Evolutionary conservation across 208 protist genomes (phyloP).

Genomic region (Giardia muris): DNA sequence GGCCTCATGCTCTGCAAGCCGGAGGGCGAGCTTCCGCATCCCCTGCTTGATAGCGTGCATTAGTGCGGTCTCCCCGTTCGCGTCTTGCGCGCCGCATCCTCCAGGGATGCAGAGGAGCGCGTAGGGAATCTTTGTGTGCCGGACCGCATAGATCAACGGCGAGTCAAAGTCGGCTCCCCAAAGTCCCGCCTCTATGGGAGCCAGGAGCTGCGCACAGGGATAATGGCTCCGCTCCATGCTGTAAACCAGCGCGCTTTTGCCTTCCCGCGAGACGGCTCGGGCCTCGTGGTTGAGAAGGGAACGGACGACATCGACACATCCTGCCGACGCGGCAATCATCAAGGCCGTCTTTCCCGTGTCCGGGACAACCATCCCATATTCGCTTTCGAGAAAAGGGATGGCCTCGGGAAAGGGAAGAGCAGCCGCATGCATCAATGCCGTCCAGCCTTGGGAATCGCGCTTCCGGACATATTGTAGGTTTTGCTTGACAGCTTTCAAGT

Average conservation of each 20-base stretch:
- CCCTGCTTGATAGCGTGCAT: neutral
- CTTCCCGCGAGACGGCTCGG: neutral
- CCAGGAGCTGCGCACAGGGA: neutral
- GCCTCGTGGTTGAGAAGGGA: neutral
- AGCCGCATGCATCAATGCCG: neutral
- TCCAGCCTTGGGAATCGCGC: neutral
- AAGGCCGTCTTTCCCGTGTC: neutral
- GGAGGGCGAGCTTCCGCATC: neutral
- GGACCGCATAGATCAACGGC: neutral
- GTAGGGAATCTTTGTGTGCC: neutral
- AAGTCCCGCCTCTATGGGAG: neutral
- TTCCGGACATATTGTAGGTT: neutral
- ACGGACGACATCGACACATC: neutral
- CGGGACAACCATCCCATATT: neutral
- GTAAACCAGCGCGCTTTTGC: neutral
- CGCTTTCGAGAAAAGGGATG: neutral
- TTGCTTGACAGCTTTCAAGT: neutral
- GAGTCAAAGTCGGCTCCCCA: neutral
- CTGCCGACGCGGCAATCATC: neutral
- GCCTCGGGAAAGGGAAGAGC: neutral
- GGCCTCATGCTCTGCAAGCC: neutral
- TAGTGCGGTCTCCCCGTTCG: neutral
- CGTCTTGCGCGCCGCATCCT: neutral
- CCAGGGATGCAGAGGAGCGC: neutral
- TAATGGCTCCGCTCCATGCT: neutral